These are phyloP conservation scores for Arxiozyma bovina DNA, from an alignment of 1,139 yeast species.

Conservation along the genomic window DNA sequence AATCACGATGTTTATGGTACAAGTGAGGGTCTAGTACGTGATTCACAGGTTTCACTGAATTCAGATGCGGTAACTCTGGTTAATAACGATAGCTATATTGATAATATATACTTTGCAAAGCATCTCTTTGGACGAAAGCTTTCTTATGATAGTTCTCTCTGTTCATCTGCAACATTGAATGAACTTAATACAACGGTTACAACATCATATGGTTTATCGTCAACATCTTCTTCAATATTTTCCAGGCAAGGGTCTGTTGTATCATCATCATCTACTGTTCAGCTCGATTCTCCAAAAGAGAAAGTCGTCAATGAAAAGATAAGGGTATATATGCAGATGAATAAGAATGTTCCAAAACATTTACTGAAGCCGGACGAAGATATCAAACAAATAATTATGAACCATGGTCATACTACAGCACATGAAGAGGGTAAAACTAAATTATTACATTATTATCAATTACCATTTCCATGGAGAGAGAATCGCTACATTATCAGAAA, in stretches of 20 bases:
- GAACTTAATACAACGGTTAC: background rate
- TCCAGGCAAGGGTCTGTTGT: constrained; percentile 2
- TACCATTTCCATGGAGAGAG: constrained; percentile 91
- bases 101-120: background rate
- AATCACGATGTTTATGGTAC: background rate
- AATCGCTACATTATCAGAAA: constrained; percentile 79
- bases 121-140: constrained; percentile 2
- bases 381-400: constrained; percentile 27
- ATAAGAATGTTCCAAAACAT: constrained; percentile 5
- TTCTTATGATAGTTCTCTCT: constrained; percentile 1
- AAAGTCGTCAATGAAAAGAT: background rate
- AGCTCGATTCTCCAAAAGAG: background rate
- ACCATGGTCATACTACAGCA: constrained; percentile 56
- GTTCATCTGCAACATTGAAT: constrained; percentile 2
- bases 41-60: constrained; percentile 8
- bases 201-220: background rate
- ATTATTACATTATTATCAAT: constrained; percentile 71
- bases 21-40: background rate
- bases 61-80: constrained; percentile 10
- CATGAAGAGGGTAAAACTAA: constrained; percentile 45
- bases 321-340: background rate
- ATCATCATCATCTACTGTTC: background rate
- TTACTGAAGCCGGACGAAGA: constrained; percentile 4
- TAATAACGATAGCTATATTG: background rate
- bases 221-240: constrained; percentile 2